Conservation (phyloP, 805 yeast species). For the Kluyveromyces starmeri region DNA sequence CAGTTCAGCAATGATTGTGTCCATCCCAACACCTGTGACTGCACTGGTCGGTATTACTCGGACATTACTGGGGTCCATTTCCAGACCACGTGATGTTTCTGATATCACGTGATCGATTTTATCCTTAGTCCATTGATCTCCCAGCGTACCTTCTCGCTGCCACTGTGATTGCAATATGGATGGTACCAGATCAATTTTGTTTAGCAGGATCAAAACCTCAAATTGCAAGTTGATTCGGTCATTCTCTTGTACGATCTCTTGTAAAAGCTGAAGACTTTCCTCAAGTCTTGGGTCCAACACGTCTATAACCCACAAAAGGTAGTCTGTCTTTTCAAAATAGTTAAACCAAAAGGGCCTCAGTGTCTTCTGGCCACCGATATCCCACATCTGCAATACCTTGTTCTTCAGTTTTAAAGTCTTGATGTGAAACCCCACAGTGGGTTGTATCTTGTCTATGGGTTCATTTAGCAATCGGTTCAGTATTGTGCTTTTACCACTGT, state of each 20-base stretch:
- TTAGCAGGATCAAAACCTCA: conserved; percentile 52
- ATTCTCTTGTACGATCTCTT: conserved; percentile 54
- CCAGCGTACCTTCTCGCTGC: not conserved
- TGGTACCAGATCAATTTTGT: conserved; percentile 58
- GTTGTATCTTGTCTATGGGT: conserved; percentile 37
- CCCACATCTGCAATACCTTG: conserved; percentile 62
- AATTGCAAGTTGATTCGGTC: conserved; percentile 54
- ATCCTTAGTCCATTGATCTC: not conserved
- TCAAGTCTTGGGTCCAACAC: conserved; percentile 46
- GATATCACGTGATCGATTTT: conserved; percentile 3
- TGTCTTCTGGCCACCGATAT: conserved; percentile 83
- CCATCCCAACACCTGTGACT: conserved; percentile 1
- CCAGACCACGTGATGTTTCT: conserved; percentile 1
- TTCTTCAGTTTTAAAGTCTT: conserved; percentile 41
- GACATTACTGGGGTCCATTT: not conserved
- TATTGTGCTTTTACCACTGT: conserved; percentile 85
- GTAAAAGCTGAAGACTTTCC: conserved; percentile 60
- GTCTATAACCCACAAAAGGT: conserved; percentile 82
- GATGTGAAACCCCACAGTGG: conserved; percentile 88
- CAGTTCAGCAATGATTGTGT: too few relatives aligned
- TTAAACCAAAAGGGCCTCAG: conserved; percentile 88
- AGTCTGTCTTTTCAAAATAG: conserved; percentile 76
- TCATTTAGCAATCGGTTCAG: conserved; percentile 44
- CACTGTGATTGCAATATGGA: not conserved
- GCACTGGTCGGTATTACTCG: conserved; percentile 2